Base-by-base conservation (phyloP, 768 basidiomycete species). In the Pleurotus tuber-regium region DNA sequence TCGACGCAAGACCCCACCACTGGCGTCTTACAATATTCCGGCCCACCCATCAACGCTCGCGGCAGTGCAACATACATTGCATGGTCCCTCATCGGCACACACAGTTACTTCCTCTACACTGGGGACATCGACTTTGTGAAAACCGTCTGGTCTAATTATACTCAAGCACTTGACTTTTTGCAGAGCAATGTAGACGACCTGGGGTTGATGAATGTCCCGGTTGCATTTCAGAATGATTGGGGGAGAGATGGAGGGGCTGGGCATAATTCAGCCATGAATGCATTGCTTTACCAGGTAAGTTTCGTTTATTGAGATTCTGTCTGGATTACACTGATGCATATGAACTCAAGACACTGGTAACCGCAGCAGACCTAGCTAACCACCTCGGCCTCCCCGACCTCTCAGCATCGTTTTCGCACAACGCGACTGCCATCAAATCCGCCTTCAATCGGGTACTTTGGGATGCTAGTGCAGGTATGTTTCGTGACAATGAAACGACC, bases 201-300 rank as follows among this genome's bases (percentile, higher is more conserved):
- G 4, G 72, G 72, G 1, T 56, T 74, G n/a, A 68, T 72, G 61
- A 64, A 72, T 51, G 70, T 72, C 25, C 70, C 71, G 7, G 52
- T 21, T 2, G 67, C 71, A 5, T 75, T 78, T 28, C 57, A 72
- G 48, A 68, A 76, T 40, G 78, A 80, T 55, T 80, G 77, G 77
- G 78, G 73, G 14, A 60, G 77, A 21, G 68, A 71, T 9, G 71
- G 71, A 21, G 73, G 74, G 3, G 69, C 75, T 18, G 76, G 77
- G 10, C 67, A 72, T 52, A 79, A 77, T 54, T 70, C 74, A 16
- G 77, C 73, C 25, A 73, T 70, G 16, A 79, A 78, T 50, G 76
- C 76, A 1, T 57, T 78, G 12, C 61, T 74, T 19, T 78, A 77
- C 57, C 63, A 66, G 55, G 76, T 72, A 46, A 31, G 60, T 26